These are phyloP conservation scores for Petunia axillaris DNA, from an alignment of 257 asterid genomes.

Conservation along the genomic window DNA sequence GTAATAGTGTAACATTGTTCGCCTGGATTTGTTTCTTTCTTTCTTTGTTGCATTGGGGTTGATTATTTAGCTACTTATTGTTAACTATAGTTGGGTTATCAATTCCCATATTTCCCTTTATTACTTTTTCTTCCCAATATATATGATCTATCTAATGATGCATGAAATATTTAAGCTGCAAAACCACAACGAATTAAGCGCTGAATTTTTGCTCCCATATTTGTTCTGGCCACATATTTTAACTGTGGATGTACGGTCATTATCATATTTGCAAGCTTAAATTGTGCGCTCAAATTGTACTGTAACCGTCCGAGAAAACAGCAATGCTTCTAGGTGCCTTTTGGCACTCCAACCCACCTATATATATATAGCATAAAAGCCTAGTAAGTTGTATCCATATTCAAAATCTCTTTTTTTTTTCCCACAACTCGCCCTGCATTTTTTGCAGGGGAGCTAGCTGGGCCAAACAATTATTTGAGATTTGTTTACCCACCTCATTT, in stretches of 20 bases:
- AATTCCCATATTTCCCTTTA: too few relatives aligned
- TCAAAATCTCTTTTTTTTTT: background rate
- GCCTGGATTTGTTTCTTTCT: too few relatives aligned
- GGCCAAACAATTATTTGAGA: background rate
- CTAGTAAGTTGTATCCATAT: background rate
- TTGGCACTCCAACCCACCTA: background rate
- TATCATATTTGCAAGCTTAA: background rate
- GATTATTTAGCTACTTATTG: too few relatives aligned
- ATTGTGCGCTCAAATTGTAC: background rate
- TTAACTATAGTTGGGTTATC: too few relatives aligned
- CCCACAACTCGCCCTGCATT: conserved; percentile 25
- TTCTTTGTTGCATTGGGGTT: too few relatives aligned
- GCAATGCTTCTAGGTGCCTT: background rate
- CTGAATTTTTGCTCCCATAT: background rate
- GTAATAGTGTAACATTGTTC: too few relatives aligned
- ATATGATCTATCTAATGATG: background rate
- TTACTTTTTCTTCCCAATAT: background rate
- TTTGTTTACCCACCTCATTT: background rate
- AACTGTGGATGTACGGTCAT: background rate
- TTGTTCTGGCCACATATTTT: background rate
- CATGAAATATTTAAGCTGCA: background rate
- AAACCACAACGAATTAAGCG: too few relatives aligned
- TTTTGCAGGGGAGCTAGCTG: conserved; percentile 20
- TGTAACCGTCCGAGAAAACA: background rate
- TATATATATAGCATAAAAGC: background rate